Conservation (phyloP, 2,329 filamentous ascomycete species). For the Colletotrichum lupini region DNA sequence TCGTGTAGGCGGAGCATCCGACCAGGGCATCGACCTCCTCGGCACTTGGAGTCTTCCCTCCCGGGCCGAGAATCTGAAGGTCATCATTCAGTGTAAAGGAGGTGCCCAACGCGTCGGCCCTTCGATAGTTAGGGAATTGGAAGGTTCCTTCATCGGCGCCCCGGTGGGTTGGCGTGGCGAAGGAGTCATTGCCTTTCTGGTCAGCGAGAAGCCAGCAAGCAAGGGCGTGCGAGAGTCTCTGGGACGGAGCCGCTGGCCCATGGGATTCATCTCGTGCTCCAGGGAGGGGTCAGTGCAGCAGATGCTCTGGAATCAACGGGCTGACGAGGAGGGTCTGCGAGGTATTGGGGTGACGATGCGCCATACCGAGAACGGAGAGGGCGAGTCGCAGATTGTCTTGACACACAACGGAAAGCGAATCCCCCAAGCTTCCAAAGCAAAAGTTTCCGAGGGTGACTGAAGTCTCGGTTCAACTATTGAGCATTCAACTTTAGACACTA, state of each 20-base stretch:
- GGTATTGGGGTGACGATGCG: slow-evolving; percentile 65
- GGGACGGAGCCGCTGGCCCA: slow-evolving; percentile 72
- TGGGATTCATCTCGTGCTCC: slow-evolving; percentile 76
- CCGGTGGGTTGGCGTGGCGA: slow-evolving; percentile 77
- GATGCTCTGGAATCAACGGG: slow-evolving; percentile 78
- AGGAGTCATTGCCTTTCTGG: slow-evolving; percentile 77
- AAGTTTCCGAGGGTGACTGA: slow-evolving; percentile 38
- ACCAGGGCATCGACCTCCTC: slow-evolving; percentile 80
- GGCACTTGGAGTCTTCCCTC: slow-evolving; percentile 74
- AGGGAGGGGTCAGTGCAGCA: slow-evolving; percentile 69
- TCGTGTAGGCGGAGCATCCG: slow-evolving; percentile 73
- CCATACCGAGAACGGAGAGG: slow-evolving; percentile 46
- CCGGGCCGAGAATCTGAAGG: slow-evolving; percentile 51
- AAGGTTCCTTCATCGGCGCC: slow-evolving; percentile 80
- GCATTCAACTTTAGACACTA: neutral
- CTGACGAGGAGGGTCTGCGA: slow-evolving; percentile 70
- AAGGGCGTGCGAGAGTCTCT: slow-evolving; percentile 82
- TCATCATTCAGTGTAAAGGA: slow-evolving; percentile 77
- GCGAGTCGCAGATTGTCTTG: slow-evolving; percentile 57
- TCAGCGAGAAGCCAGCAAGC: slow-evolving; percentile 76
- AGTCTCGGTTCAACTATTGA: neutral
- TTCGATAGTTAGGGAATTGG: slow-evolving; percentile 76
- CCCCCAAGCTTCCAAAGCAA: neutral
- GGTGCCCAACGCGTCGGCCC: slow-evolving; percentile 64
- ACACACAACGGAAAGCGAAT: slow-evolving; percentile 59